These are phyloP conservation scores for Gossypium australe DNA, from an alignment of 345 rosid species.

Conservation along the genomic window DNA sequence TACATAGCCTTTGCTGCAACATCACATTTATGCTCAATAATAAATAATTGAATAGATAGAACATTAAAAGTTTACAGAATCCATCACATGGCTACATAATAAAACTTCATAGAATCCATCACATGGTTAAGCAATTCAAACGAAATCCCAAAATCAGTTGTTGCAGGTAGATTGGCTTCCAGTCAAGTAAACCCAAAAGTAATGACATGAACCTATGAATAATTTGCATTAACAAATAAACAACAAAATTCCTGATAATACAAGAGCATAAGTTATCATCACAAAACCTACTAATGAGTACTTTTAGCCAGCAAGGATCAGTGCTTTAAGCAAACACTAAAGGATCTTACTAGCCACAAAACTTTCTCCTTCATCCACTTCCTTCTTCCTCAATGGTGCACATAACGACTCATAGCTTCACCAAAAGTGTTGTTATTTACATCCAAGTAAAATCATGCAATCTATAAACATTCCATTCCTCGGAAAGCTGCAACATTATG, in stretches of 20 bases:
- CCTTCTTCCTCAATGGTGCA: not conserved
- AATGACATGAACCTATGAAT: not conserved
- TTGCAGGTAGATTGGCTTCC: not conserved
- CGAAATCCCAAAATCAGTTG: not conserved
- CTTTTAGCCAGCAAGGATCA: constrained; percentile 8
- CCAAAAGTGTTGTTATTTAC: constrained; percentile 31
- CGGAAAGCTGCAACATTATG: constrained; percentile 19
- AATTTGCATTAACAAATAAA: constrained; percentile 7
- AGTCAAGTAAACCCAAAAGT: not conserved
- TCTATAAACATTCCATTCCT: constrained; percentile 25
- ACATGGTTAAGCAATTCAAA: constrained; percentile 10
- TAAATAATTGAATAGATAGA: too few species aligned
- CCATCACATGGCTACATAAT: not conserved
- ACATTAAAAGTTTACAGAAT: not conserved
- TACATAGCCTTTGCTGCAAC: not conserved
- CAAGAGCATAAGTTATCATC: not conserved
- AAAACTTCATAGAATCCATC: not conserved
- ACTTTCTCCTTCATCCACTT: not conserved
- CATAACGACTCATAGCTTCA: constrained; percentile 11
- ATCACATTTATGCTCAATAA: too few species aligned
- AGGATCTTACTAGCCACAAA: not conserved
- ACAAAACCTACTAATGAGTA: constrained; percentile 4
- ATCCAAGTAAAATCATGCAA: constrained; percentile 24
- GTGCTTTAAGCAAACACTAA: not conserved
- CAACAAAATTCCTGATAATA: not conserved